Conservation (phyloP, 331 rosid species). For the Ulmus americana region DNA sequence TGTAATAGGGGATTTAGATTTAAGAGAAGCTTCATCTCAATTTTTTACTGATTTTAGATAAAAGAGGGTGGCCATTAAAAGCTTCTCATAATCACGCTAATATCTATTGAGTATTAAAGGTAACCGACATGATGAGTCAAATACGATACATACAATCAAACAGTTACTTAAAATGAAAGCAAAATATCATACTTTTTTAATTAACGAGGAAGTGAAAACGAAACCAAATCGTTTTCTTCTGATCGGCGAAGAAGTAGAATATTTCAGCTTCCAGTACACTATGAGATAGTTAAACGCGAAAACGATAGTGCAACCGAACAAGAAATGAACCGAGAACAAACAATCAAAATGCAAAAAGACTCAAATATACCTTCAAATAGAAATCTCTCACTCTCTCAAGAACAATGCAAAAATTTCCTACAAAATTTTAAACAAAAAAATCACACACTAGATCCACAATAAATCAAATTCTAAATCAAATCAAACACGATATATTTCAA, state of each 20-base stretch:
- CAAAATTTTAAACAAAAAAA: too few species aligned
- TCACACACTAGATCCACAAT: too few species aligned
- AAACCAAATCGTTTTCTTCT: not conserved
- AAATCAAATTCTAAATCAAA: too few species aligned
- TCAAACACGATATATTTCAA: too few species aligned
- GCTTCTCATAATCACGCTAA: slow-evolving; percentile 34
- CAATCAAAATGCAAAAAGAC: slow-evolving; percentile 2
- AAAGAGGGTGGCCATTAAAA: slow-evolving; percentile 34
- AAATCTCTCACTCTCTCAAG: slow-evolving; percentile 18
- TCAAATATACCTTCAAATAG: slow-evolving; percentile 9
- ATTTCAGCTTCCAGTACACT: slow-evolving; percentile 24
- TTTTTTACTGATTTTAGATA: slow-evolving; percentile 31
- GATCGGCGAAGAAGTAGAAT: not conserved
- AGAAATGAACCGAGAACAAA: slow-evolving; percentile 36
- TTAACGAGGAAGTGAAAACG: not conserved
- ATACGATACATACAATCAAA: slow-evolving; percentile 12
- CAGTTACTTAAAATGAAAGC: slow-evolving; percentile 17
- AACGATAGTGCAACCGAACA: slow-evolving; percentile 38
- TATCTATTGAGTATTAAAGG: slow-evolving; percentile 18
- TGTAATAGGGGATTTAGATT: slow-evolving; percentile 30
- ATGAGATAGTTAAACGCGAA: slow-evolving; percentile 19
- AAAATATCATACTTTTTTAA: not conserved
- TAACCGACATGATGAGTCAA: slow-evolving; percentile 37
- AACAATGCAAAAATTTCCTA: not conserved
- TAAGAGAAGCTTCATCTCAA: slow-evolving; percentile 2